Conservation (phyloP, 208 protist species). For the Acanthamoeba quina region DNA sequence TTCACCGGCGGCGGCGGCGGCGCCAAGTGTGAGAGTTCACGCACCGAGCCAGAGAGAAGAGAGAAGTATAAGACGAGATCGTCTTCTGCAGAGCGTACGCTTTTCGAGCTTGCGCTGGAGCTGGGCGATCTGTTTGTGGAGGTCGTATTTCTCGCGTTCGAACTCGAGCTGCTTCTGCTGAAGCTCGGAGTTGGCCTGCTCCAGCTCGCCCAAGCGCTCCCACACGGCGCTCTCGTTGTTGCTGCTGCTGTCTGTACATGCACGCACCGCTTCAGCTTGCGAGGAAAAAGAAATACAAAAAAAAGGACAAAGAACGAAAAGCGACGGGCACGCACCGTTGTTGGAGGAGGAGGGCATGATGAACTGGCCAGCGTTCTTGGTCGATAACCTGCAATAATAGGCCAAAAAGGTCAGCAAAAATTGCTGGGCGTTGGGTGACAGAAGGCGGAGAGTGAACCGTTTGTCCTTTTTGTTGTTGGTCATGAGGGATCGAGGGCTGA, state of each 20-base stretch:
- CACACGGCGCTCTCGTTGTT: slow-evolving; percentile 21
- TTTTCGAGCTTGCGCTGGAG: slow-evolving; percentile 35
- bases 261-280: too few species aligned
- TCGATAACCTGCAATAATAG: background rate
- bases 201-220: slow-evolving; percentile 13
- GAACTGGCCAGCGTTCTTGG: slow-evolving; percentile 7
- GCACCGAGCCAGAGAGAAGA: background rate
- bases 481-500: background rate
- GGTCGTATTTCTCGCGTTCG: slow-evolving; percentile 41
- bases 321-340: background rate
- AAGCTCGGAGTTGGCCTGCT: slow-evolving; percentile 39
- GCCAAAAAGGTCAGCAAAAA: background rate
- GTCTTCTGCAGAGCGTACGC: background rate
- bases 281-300: background rate
- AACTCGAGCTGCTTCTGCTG: slow-evolving; percentile 53
- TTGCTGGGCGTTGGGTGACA: background rate
- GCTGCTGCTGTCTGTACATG: background rate
- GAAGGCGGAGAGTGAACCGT: background rate
- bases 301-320: background rate
- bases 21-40: background rate
- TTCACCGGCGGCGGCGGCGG: background rate
- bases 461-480: background rate
- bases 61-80: background rate
- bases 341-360: slow-evolving; percentile 1
- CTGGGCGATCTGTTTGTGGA: slow-evolving; percentile 6